Evolutionary conservation across 345 rosid species (phyloP), one percentile per base, ranked within the genome.

Genomic region (Arabis hirsuta): DNA sequence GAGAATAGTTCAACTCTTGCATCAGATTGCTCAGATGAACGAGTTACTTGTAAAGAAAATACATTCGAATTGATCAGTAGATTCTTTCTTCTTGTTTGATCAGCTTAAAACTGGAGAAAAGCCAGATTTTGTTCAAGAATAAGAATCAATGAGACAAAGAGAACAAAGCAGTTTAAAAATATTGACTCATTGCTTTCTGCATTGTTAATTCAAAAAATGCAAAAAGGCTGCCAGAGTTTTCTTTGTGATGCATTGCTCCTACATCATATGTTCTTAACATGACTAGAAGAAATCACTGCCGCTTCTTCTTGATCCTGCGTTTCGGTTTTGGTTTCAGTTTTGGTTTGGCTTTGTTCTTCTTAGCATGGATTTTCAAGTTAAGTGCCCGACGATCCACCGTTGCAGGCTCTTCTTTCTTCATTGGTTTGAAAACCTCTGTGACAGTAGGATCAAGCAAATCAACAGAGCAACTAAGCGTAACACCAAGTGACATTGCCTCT

Each of bases 351-450:
- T 58, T 81, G 16, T 19, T 67, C 72, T 65, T 80, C 73, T 39
- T 76, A 65, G 14, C 47, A 42, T 45, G 74, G 27, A 57, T 61
- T 74, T 67, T 73, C 47, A 71, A 58, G 83, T 50, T 76, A 20
- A 59, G 71, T 43, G 76, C 47, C 72, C 51, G 79, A 54, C 45
- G 71, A 61, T 72, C 80, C 58, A 69, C 66, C 20, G 78, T 77
- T 52, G 53, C 62, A 54, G 72, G 80, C 62, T 81, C 84, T 51
- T 77, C 79, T 69, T 47, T 76, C 81, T 81, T 83, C 42, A 42
- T 32, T 27, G 87, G 94, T 73, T 70, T 79, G 70, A 88, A 88
- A 64, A 86, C 88, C 82, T 85, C 69, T 32, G 87, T 87, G 63
- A 87, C 38, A 1, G 77, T 85, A 41, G 88, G 87, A 73, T 87